These are phyloP conservation scores for Mycena belliarum DNA, from an alignment of 768 basidiomycete genomes.

Conservation along the genomic window DNA sequence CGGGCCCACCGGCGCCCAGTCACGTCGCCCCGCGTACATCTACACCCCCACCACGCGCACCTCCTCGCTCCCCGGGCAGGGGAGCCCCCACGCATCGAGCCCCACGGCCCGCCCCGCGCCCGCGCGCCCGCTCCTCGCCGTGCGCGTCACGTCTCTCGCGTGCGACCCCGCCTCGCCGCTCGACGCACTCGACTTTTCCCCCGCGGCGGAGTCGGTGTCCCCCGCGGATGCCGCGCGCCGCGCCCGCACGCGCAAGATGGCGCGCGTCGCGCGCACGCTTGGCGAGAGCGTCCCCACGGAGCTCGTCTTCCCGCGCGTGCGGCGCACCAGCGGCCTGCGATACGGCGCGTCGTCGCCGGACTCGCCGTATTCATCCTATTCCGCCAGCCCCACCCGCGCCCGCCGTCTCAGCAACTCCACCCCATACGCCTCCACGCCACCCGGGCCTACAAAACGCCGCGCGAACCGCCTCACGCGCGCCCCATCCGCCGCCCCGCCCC, in stretches of 20 bases:
- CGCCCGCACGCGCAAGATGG: slow-evolving; percentile 37
- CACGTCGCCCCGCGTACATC: background rate
- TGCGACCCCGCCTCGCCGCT: background rate
- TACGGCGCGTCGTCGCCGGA: too few relatives aligned
- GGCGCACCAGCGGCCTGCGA: background rate
- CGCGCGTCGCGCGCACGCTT: slow-evolving; percentile 46
- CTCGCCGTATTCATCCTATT: too few relatives aligned
- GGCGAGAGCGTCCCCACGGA: slow-evolving; percentile 48
- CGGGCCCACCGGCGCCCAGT: too few relatives aligned
- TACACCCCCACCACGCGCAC: slow-evolving; percentile 1
- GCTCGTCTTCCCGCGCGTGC: slow-evolving; percentile 31
- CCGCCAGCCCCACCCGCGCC: too few relatives aligned
- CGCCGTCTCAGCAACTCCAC: too few relatives aligned
- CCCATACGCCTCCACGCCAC: too few relatives aligned
- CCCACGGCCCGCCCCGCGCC: too few relatives aligned
- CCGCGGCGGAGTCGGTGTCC: background rate
- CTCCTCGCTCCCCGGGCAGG: background rate
- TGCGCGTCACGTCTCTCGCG: background rate
- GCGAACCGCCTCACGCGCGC: background rate
- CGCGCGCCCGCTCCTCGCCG: slow-evolving; percentile 1
- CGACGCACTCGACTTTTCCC: background rate
- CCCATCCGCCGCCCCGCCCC: background rate
- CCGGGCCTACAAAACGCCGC: background rate
- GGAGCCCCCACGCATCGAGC: background rate
- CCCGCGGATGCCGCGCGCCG: slow-evolving; percentile 17